A percentile compares a stretch with the other conserved stretches of the same genome.
Conservation (phyloP, 345 rosid species). For the Abelmoschus esculentus region DNA sequence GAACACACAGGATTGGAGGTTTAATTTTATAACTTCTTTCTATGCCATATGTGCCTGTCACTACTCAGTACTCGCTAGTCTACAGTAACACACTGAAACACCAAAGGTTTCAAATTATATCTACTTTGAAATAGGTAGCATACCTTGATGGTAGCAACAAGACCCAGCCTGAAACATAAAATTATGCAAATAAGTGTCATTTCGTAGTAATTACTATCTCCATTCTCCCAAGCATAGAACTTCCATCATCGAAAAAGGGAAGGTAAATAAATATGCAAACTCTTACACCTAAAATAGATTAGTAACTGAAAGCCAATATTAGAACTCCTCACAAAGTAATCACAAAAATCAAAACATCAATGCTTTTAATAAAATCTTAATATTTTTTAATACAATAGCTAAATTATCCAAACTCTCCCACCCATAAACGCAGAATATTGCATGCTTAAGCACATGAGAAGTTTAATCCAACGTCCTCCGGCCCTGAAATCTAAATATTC, state of each 20-base stretch:
- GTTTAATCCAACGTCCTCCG: too few relatives aligned
- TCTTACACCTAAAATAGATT: background rate
- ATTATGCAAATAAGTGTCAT: conserved; percentile 12
- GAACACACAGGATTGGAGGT: background rate
- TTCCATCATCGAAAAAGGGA: background rate
- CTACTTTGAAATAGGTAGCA: background rate
- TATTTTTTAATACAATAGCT: too few relatives aligned
- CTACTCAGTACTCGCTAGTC: background rate
- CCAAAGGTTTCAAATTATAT: background rate
- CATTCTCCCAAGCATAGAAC: background rate
- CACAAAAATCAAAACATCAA: too few relatives aligned
- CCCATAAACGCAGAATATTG: too few relatives aligned
- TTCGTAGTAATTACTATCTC: background rate
- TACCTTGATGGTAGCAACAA: conserved; percentile 98
- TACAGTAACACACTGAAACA: background rate
- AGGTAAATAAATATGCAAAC: background rate
- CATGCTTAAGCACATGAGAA: too few relatives aligned
- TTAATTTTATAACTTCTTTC: background rate
- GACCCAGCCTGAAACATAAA: conserved; percentile 77
- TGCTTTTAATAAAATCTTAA: too few relatives aligned
- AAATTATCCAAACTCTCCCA: too few relatives aligned
- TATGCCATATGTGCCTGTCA: background rate
- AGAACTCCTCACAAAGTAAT: too few relatives aligned
- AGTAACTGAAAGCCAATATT: background rate
- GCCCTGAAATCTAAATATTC: background rate